A percentile compares a stretch with the other conserved stretches of the same genome.
Conservation (phyloP, 108 stramenopile species). For the Cyclotella distinguenda region DNA sequence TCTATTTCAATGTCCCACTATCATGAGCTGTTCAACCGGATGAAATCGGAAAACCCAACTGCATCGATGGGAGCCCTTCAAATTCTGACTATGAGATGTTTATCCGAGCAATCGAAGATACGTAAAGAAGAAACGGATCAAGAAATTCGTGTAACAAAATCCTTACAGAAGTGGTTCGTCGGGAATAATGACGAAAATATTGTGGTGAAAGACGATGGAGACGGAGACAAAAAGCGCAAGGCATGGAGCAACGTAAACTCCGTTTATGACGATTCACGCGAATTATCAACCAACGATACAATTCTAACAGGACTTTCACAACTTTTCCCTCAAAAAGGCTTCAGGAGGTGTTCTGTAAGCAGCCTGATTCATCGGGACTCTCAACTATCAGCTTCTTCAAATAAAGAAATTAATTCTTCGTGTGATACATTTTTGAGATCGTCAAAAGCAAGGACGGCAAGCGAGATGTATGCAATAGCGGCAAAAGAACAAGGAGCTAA, state of each 20-base stretch:
- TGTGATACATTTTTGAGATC: neutral
- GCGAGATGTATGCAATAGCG: conserved; percentile 8
- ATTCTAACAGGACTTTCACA: too few species aligned
- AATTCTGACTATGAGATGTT: conserved; percentile 26
- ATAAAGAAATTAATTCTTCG: neutral
- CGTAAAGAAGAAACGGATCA: conserved; percentile 11
- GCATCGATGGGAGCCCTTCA: conserved; percentile 25
- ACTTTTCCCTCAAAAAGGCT: neutral
- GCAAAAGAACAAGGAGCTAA: conserved; percentile 19
- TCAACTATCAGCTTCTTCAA: neutral
- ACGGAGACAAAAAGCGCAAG: too few species aligned
- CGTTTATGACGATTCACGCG: too few species aligned
- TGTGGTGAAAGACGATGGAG: neutral
- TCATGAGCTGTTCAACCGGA: conserved; percentile 33
- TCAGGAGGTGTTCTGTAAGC: too few species aligned
- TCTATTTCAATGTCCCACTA: conserved; percentile 11
- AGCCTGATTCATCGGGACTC: neutral
- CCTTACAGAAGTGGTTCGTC: too few species aligned
- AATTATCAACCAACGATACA: too few species aligned
- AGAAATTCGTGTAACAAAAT: neutral
- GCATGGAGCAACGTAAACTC: too few species aligned
- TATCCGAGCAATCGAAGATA: conserved; percentile 10
- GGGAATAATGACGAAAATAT: conserved; percentile 13
- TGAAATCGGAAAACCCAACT: conserved; percentile 26
- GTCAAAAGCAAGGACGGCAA: conserved; percentile 3